A percentile compares a stretch with the other conserved stretches of the same genome.
Conservation (phyloP, 306 rosid genomes). For the Quercus berberidifolia region DNA sequence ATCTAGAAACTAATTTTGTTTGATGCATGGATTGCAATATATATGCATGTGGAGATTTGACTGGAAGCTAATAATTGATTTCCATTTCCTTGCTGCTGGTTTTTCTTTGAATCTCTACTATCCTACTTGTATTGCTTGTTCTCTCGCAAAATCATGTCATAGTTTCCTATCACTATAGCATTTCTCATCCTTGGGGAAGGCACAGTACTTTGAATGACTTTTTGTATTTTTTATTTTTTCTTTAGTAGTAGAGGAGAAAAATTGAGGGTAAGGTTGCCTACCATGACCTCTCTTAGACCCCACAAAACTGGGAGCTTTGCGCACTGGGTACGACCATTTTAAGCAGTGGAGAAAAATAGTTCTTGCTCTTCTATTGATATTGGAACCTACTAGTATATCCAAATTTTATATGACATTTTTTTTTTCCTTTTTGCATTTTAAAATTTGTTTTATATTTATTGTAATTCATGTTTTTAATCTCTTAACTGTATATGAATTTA, state of each 20-base stretch:
- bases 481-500: conserved; percentile 17
- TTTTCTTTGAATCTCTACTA: neutral
- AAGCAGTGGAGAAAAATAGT: neutral
- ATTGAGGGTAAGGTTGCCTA: neutral
- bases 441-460: neutral
- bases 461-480: conserved; percentile 12
- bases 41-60: neutral
- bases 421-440: neutral
- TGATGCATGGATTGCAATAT: neutral
- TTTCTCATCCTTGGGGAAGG: neutral
- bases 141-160: neutral
- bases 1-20: neutral
- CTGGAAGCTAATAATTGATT: neutral
- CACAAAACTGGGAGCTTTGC: too few relatives aligned
- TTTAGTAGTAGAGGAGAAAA: neutral
- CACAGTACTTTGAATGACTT: neutral
- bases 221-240: neutral
- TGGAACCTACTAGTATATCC: neutral
- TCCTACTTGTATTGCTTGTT: neutral
- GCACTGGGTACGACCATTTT: too few relatives aligned
- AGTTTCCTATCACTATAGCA: neutral
- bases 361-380: neutral
- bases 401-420: neutral
- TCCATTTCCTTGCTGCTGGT: neutral
- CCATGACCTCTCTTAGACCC: too few relatives aligned